Evolutionary conservation across 768 basidiomycete genomes (phyloP).

Genomic region (Mycena indigotica): DNA sequence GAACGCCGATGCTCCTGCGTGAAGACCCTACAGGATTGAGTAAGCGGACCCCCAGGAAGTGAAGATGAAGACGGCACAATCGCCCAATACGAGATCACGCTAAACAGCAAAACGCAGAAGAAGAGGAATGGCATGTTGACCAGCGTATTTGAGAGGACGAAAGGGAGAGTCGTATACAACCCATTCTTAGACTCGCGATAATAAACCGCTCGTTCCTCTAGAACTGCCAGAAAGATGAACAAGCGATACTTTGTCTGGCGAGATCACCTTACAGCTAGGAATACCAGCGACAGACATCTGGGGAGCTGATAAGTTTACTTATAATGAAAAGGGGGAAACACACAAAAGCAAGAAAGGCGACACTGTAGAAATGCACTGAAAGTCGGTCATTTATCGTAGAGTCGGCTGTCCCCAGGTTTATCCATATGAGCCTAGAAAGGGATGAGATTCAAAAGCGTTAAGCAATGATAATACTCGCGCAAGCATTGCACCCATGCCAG

Average conservation of each 20-base stretch:
- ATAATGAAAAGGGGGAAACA: constrained; percentile 18
- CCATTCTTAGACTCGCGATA: constrained; percentile 60
- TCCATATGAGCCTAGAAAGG: constrained; percentile 53
- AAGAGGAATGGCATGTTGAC: constrained; percentile 59
- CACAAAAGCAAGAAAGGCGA: constrained; percentile 55
- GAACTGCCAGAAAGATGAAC: constrained; percentile 41
- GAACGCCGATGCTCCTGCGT: constrained; percentile 48
- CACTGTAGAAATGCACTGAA: constrained; percentile 58
- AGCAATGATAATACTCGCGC: constrained; percentile 43
- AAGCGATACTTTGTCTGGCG: too few species aligned
- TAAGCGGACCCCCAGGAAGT: not conserved
- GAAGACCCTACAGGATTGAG: constrained; percentile 42
- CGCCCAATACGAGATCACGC: constrained; percentile 54
- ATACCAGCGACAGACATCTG: constrained; percentile 65
- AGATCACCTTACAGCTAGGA: constrained; percentile 43
- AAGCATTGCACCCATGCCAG: constrained; percentile 48
- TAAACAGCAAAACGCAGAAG: constrained; percentile 48
- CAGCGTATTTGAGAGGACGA: constrained; percentile 55
- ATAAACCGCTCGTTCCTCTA: constrained; percentile 62
- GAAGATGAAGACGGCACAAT: constrained; percentile 33
- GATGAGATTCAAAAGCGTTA: not conserved
- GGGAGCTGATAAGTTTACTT: not conserved
- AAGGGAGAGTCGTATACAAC: constrained; percentile 55
- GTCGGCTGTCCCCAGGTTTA: constrained; percentile 40
- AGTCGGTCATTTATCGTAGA: constrained; percentile 50